These are phyloP conservation scores for Rhododendron henanense DNA, from an alignment of 148 eudicot genomes.

Conservation along the genomic window DNA sequence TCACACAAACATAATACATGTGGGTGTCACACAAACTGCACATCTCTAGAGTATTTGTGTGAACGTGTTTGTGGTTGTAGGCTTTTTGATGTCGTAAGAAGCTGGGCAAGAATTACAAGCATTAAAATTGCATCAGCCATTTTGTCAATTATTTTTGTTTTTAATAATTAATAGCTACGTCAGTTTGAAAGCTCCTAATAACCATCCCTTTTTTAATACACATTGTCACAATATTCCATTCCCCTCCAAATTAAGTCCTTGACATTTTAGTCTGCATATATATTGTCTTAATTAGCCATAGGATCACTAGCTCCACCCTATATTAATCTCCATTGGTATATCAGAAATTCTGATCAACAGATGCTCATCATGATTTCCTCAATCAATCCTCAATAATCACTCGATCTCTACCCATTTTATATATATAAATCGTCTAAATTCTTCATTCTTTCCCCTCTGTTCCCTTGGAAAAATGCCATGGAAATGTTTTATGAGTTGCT, in stretches of 20 bases:
- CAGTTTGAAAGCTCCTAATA: slow-evolving; percentile 9
- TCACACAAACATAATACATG: too few relatives aligned
- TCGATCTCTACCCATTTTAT: too few relatives aligned
- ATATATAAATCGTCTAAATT: neutral
- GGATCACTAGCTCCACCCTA: neutral
- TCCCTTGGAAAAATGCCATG: slow-evolving; percentile 8
- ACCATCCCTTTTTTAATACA: neutral
- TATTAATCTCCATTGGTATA: slow-evolving; percentile 2
- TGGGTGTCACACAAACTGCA: too few relatives aligned
- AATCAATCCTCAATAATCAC: neutral
- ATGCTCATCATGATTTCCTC: neutral
- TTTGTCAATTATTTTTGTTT: neutral
- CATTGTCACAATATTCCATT: neutral
- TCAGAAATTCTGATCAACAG: neutral
- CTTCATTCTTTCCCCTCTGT: neutral
- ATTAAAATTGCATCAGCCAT: neutral
- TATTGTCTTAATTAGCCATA: slow-evolving; percentile 1
- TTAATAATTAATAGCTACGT: neutral
- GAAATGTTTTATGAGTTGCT: slow-evolving; percentile 24
- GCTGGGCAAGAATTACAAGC: neutral
- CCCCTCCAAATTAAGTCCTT: neutral
- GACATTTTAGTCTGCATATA: neutral
- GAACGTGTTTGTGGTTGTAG: too few relatives aligned
- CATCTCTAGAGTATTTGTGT: too few relatives aligned
- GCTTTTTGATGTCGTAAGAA: neutral